phyloP scores from a whole-genome alignment of 371 early-diverging fungal genomes.

The Mortierella sp. region DNA sequence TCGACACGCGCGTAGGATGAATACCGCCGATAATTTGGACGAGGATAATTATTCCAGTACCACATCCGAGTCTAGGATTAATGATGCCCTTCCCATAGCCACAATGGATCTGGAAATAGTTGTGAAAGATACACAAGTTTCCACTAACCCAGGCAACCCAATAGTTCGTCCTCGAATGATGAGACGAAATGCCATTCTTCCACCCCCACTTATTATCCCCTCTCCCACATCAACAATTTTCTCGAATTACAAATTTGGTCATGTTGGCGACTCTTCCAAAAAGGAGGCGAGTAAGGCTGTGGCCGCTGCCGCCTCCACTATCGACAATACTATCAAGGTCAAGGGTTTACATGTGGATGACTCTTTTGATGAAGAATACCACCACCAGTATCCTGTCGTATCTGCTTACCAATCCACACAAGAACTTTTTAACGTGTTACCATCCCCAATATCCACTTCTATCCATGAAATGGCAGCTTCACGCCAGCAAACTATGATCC shows the following conservation, averaged over 20 bases:
- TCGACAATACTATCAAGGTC: neutral
- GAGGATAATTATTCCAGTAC: neutral
- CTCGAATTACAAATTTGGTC: neutral
- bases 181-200: neutral
- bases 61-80: neutral
- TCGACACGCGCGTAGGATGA: neutral
- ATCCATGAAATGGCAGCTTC: conserved; percentile 2
- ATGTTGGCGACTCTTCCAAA: neutral
- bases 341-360: conserved; percentile 24
- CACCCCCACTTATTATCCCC: neutral
- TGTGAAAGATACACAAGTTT: neutral
- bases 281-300: neutral
- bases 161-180: neutral
- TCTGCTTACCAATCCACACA: conserved; percentile 24
- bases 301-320: neutral
- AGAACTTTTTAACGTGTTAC: conserved; percentile 16
- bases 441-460: neutral
- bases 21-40: neutral
- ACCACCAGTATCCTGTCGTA: conserved; percentile 19
- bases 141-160: neutral
- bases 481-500: neutral
- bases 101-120: neutral
- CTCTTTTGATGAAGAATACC: conserved; percentile 27
- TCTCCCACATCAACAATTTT: neutral
- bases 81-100: neutral